Conservation (phyloP, 176 grass and related monocot species). For the Miscanthus lutarioriparius region DNA sequence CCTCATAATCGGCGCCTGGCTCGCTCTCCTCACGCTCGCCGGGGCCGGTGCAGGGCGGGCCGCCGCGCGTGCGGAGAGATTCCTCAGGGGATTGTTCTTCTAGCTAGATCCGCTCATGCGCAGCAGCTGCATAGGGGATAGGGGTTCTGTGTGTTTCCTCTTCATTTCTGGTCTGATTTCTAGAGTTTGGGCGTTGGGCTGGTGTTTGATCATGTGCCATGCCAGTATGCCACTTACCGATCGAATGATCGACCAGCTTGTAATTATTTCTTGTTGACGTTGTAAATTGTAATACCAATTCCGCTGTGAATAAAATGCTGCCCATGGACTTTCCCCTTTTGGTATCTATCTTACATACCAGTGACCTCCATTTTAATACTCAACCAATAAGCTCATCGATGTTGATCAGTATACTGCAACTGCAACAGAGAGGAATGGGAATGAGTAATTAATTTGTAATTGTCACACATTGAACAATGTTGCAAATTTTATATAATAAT, state of each 20-base stretch:
- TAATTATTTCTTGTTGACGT: background rate
- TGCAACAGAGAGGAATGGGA: background rate
- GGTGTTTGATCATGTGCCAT: background rate
- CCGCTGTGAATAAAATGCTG: background rate
- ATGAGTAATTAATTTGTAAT: background rate
- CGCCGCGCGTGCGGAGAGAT: background rate
- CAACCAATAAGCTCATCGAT: background rate
- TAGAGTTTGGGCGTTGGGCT: background rate
- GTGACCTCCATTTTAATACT: background rate
- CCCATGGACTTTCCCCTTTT: background rate
- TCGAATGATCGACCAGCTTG: background rate
- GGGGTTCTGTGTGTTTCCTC: too few species aligned
- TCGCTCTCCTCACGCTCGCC: constrained; percentile 1
- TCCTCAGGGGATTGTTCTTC: background rate
- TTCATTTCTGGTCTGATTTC: background rate
- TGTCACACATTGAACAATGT: background rate
- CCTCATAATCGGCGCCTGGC: background rate
- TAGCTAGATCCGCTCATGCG: background rate
- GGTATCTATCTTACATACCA: background rate
- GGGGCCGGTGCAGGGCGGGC: background rate
- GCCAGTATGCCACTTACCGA: too few species aligned
- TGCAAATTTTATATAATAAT: background rate
- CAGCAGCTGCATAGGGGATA: too few species aligned
- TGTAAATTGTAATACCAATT: background rate
- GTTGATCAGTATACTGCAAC: background rate